Evolutionary conservation across 768 basidiomycete species (phyloP).

Genomic region (Boletus sp.): DNA sequence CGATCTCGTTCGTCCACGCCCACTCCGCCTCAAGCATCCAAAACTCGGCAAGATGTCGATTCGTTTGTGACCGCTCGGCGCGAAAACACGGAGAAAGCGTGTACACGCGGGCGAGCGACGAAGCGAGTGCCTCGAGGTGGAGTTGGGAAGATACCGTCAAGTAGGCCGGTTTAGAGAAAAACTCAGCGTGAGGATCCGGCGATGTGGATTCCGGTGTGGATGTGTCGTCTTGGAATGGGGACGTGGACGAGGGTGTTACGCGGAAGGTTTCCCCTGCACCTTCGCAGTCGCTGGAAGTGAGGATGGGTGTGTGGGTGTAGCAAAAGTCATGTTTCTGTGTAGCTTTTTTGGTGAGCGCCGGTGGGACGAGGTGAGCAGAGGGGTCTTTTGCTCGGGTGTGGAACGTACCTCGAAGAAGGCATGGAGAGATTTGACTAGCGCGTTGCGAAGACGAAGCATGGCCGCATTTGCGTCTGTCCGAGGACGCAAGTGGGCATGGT

Average conservation of each 20-base stretch:
- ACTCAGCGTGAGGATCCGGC: constrained; percentile 39
- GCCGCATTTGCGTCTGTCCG: constrained; percentile 70
- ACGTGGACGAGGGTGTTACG: constrained; percentile 40
- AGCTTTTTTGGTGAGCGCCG: constrained; percentile 14
- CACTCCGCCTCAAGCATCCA: constrained; percentile 99
- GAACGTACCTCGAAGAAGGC: constrained; percentile 67
- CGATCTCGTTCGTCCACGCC: constrained; percentile 51
- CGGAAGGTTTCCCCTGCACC: constrained; percentile 93
- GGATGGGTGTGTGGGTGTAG: constrained; percentile 78
- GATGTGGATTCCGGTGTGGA: not conserved
- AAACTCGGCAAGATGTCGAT: constrained; percentile 93
- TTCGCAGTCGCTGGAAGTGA: constrained; percentile 92
- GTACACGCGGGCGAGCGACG: constrained; percentile 78
- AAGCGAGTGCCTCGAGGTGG: constrained; percentile 85
- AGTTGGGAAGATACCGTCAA: constrained; percentile 96
- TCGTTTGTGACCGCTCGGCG: constrained; percentile 84
- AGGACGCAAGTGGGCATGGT: constrained; percentile 83
- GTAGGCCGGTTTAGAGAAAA: constrained; percentile 74
- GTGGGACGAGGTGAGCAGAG: constrained; percentile 1
- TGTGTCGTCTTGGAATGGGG: constrained; percentile 5
- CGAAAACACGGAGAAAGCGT: constrained; percentile 93
- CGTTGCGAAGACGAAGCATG: constrained; percentile 71
- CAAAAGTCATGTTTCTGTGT: constrained; percentile 71
- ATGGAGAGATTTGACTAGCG: constrained; percentile 52
- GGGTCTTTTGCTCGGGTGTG: not conserved